Evolutionary conservation across 108 stramenopile species (phyloP).

Genomic region (Fragilariopsis cylindrus): DNA sequence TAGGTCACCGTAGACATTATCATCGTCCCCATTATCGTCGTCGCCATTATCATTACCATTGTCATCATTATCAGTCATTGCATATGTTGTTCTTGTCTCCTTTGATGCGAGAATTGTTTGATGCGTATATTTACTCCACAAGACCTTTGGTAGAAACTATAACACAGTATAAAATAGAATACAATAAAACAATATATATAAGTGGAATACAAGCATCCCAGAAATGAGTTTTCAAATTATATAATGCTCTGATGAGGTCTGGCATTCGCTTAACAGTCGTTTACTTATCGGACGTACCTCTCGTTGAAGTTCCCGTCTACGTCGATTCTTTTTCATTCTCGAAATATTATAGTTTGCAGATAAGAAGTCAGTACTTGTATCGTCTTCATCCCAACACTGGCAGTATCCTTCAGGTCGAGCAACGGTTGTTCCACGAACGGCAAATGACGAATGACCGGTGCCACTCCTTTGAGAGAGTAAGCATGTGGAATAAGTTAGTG

Average conservation of each 20-base stretch:
- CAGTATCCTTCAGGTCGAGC: slow-evolving; percentile 84
- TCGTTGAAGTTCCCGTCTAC: slow-evolving; percentile 35
- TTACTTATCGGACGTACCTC: slow-evolving; percentile 32
- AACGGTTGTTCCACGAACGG: slow-evolving; percentile 73
- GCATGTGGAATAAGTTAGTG: not conserved
- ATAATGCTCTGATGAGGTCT: no score
- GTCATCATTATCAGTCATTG: no score
- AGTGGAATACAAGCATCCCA: not conserved
- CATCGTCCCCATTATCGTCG: not conserved
- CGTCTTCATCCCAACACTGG: slow-evolving; percentile 59
- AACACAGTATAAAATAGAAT: not conserved
- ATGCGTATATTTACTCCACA: slow-evolving; percentile 5
- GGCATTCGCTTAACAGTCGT: not conserved
- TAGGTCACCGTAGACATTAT: no score
- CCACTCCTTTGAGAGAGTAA: slow-evolving; percentile 18
- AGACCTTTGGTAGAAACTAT: slow-evolving; percentile 9
- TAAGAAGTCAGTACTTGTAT: slow-evolving; percentile 8
- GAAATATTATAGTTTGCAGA: not conserved
- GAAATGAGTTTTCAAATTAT: not conserved
- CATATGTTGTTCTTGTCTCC: no score
- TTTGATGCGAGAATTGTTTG: no score
- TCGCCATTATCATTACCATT: not conserved
- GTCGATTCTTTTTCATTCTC: slow-evolving; percentile 4
- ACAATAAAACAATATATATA: not conserved
- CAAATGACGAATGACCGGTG: slow-evolving; percentile 41